Evolutionary conservation across 345 rosid genomes (phyloP), one percentile per base, ranked within the genome.

Genomic region (Gossypium bickii): DNA sequence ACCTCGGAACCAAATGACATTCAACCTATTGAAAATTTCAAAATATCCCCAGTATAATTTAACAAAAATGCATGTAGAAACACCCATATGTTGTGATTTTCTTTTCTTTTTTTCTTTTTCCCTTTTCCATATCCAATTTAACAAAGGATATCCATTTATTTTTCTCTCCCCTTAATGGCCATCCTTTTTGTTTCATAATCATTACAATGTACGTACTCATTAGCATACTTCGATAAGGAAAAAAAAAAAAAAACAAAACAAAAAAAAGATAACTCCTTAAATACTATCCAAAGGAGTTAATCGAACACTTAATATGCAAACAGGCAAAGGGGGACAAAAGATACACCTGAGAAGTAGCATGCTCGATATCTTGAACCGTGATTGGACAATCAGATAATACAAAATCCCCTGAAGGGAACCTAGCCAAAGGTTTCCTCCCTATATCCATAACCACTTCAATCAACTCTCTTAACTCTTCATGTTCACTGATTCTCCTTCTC

Each of bases 341-440:
- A 41, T 25, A 57, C 63, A 82, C 97, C 90, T 90, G 94, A 71
- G 97, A 88, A 29, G 91, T 86, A 76, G 97, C 98, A 55, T 81
- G 83, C 70, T 86, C 77, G 8, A 92, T 79, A 73, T 87, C 94
- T 70, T 88, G 80, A 56, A 78, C 80, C 0, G 81, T 80, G 78
- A 94, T 88, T n/a, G 86, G 82, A 1, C 73, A 85, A 52, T 92
- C 91, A 11, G 93, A 88, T 73, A 92, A n/a, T 24, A 84, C 77
- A 41, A 90, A 88, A 66, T 94, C 98, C n/a, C 98, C 98, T 1
- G 92, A 87, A 17, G 97, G 98, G 75, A 92, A 94, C 61, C 98
- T 85, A 24, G 97, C 94, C 13, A 92, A 79, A 15, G 97, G 98
- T 56, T 80, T 85, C 61, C 98, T 91, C 45, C 98, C 98, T 81